phyloP scores from a whole-genome alignment of 208 protist species.

The Zelonia costaricensis region DNA sequence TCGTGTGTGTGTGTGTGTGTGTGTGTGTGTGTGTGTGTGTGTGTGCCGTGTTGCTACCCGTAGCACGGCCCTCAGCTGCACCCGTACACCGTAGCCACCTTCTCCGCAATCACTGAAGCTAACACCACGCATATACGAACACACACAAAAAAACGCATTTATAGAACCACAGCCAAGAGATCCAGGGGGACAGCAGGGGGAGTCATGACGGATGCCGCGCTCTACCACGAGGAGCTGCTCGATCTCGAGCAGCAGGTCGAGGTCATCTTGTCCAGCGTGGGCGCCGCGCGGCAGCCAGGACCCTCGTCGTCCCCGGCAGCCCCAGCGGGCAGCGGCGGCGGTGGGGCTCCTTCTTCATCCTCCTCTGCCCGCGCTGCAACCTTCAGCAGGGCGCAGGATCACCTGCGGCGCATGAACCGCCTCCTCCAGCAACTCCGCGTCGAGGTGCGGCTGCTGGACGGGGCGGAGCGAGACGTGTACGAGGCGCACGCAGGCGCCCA shows the following conservation, averaged over 20 bases:
- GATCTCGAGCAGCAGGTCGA: slow-evolving; percentile 53
- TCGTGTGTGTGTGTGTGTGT: too few relatives aligned
- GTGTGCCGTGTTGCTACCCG: too few relatives aligned
- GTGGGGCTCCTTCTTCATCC: not conserved
- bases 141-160: not conserved
- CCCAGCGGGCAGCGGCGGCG: slow-evolving; percentile 6
- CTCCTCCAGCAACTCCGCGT: slow-evolving; percentile 61
- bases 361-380: slow-evolving; percentile 4
- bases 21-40: too few relatives aligned
- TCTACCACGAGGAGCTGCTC: slow-evolving; percentile 71
- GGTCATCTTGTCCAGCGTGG: slow-evolving; percentile 22
- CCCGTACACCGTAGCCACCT: too few relatives aligned
- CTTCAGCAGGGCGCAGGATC: slow-evolving; percentile 39
- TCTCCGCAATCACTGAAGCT: too few relatives aligned
- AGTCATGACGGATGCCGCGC: slow-evolving; percentile 32
- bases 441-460: slow-evolving; percentile 61
- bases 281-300: not conserved
- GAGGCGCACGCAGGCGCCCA: slow-evolving; percentile 28
- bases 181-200: too few relatives aligned
- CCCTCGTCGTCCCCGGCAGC: not conserved
- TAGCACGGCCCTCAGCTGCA: too few relatives aligned
- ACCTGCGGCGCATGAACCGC: slow-evolving; percentile 40
- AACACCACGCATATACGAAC: too few relatives aligned
- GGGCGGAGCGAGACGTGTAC: slow-evolving; percentile 27
- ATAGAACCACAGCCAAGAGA: not conserved